These are phyloP conservation scores for Pseudogymnoascus sp. DNA, from an alignment of 2,329 filamentous ascomycete genomes.

Conservation along the genomic window DNA sequence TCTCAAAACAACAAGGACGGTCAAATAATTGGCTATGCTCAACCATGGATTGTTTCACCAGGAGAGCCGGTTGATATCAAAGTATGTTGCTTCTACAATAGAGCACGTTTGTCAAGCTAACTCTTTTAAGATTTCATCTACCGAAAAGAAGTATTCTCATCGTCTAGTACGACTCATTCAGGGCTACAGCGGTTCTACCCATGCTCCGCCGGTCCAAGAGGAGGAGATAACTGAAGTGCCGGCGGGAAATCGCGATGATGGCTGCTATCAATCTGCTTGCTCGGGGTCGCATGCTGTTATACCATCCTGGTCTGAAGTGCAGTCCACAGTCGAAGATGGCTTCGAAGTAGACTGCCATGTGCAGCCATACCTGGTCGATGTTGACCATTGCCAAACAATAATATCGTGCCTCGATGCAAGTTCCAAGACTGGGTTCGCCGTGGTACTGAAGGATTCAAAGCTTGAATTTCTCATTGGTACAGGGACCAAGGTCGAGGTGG, in stretches of 20 bases:
- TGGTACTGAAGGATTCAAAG: background rate
- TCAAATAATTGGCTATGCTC: conserved; percentile 20
- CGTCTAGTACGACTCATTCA: conserved; percentile 15
- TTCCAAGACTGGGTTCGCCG: conserved; percentile 10
- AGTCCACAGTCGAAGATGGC: background rate
- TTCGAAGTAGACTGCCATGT: conserved; percentile 13
- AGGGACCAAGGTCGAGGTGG: background rate
- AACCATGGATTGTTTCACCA: conserved; percentile 20
- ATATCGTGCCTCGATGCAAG: conserved; percentile 10
- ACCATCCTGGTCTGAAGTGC: conserved; percentile 13
- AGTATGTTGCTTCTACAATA: conserved; percentile 7
- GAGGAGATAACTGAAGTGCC: conserved; percentile 9
- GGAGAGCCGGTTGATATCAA: conserved; percentile 20
- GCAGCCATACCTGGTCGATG: conserved; percentile 13
- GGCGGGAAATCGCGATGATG: background rate
- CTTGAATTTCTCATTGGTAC: background rate
- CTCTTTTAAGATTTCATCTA: conserved; percentile 15
- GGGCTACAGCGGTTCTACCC: conserved; percentile 11
- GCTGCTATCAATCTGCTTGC: background rate
- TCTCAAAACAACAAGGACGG: background rate
- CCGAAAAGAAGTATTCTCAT: conserved; percentile 13
- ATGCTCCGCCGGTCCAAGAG: conserved; percentile 11
- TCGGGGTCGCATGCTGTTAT: background rate
- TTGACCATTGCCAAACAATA: conserved; percentile 12
- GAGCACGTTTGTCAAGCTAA: conserved; percentile 9